Evolutionary conservation across 345 rosid genomes (phyloP).

Genomic region (Ceriops decandra): DNA sequence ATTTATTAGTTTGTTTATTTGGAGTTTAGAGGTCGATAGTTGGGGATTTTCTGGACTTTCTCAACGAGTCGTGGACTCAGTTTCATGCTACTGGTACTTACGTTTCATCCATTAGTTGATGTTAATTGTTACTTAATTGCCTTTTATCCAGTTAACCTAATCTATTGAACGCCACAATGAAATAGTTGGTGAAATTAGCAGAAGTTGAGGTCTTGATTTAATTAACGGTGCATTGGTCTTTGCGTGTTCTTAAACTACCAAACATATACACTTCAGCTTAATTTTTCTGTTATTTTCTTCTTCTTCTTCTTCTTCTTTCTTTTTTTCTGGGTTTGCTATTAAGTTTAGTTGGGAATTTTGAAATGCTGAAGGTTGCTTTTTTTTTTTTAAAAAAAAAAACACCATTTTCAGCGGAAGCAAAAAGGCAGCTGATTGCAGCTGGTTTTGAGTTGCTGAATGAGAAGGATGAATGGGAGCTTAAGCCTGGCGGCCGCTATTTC

Average conservation of each 20-base stretch:
- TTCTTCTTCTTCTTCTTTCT: not conserved
- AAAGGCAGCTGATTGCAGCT: constrained; percentile 60
- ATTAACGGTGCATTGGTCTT: not conserved
- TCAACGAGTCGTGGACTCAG: constrained; percentile 94
- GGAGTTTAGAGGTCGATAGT: constrained; percentile 36
- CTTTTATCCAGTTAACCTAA: no score
- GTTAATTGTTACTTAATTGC: not conserved
- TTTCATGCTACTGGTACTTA: constrained; percentile 77
- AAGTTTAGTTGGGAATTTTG: not conserved
- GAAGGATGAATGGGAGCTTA: constrained; percentile 79
- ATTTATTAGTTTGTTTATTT: not conserved
- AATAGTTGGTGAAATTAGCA: no score
- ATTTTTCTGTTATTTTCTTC: not conserved
- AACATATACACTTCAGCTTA: no score
- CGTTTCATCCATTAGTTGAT: not conserved
- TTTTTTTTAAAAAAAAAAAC: not conserved
- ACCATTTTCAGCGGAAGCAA: constrained; percentile 67
- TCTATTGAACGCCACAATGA: no score
- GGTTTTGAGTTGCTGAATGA: constrained; percentile 73
- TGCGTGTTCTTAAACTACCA: not conserved
- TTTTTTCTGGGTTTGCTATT: not conserved
- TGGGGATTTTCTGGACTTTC: constrained; percentile 66
- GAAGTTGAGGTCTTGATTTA: no score
- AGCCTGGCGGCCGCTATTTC: constrained; percentile 92
- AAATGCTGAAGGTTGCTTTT: not conserved